A percentile compares a stretch with the other conserved stretches of the same genome.
Evolutionary conservation across 345 rosid species (phyloP).

Genomic region (Populus euphratica): DNA sequence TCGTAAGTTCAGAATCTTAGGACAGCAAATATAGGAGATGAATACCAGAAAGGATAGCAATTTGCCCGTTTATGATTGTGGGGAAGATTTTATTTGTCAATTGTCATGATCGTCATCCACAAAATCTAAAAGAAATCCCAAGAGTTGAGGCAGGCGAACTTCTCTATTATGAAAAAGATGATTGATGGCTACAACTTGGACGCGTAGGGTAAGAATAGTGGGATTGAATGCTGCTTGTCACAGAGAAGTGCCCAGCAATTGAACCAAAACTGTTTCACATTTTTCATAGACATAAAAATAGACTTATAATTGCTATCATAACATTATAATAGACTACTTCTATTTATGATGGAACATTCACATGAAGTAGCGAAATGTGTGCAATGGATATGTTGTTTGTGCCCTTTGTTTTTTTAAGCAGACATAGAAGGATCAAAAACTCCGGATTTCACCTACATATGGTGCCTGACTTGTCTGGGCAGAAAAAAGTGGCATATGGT

Average conservation of each 20-base stretch:
- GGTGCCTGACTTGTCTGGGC: background rate
- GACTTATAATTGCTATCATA: background rate
- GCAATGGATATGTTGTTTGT: background rate
- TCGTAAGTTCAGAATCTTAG: background rate
- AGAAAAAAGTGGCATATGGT: background rate
- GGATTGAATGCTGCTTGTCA: background rate
- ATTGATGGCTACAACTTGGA: background rate
- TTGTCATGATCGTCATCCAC: background rate
- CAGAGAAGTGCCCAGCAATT: background rate
- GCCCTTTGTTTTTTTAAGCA: background rate
- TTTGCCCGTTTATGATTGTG: background rate
- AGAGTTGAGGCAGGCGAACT: background rate
- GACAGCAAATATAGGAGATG: background rate
- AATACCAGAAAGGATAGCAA: background rate
- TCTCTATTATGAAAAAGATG: background rate
- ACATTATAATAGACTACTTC: background rate
- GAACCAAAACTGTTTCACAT: background rate
- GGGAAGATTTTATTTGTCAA: background rate
- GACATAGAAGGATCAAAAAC: background rate
- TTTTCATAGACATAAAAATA: background rate
- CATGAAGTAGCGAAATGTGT: background rate
- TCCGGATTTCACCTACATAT: background rate
- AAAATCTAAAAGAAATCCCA: background rate
- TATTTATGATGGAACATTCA: background rate
- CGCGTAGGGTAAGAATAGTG: background rate